Percentiles rank a stretch among this genome's conserved stretches.
These are phyloP conservation scores for Massospora cicadina DNA, from an alignment of 371 early-diverging fungal genomes.

Conservation along the genomic window DNA sequence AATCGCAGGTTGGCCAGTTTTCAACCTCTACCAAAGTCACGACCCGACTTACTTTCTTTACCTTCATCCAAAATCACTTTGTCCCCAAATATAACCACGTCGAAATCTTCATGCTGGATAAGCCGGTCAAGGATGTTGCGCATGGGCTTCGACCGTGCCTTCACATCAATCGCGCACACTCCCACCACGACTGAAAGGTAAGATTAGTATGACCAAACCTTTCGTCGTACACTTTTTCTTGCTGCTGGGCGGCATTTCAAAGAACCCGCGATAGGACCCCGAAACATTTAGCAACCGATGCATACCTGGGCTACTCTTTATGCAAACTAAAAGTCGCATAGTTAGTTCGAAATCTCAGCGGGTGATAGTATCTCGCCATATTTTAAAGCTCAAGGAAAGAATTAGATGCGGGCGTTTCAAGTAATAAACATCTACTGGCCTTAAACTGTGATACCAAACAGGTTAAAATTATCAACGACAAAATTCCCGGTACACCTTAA, in stretches of 20 bases:
- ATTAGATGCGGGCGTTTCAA: too few relatives aligned
- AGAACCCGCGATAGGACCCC: slow-evolving; percentile 3
- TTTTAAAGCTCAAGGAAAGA: too few relatives aligned
- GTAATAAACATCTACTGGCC: too few relatives aligned
- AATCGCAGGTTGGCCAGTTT: slow-evolving; percentile 92
- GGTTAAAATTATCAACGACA: too few relatives aligned
- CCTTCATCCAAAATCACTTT: slow-evolving; percentile 91
- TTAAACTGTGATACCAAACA: too few relatives aligned
- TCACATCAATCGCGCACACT: slow-evolving; percentile 84
- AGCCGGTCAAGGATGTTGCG: slow-evolving; percentile 77
- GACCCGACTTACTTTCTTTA: slow-evolving; percentile 13
- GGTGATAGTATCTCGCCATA: too few relatives aligned
- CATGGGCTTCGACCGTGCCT: slow-evolving; percentile 94
- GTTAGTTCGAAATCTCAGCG: too few relatives aligned
- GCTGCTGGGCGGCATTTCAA: slow-evolving; percentile 5
- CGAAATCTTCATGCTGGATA: slow-evolving; percentile 53
- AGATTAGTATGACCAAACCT: not conserved
- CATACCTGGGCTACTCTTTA: not conserved
- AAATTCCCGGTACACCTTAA: too few relatives aligned
- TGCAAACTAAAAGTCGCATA: too few relatives aligned
- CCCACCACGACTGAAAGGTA: slow-evolving; percentile 46
- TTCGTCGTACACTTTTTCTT: slow-evolving; percentile 8
- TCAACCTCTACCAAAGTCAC: slow-evolving; percentile 34
- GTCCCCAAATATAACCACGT: slow-evolving; percentile 86
- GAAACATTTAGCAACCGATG: not conserved